These are phyloP conservation scores for Fusarium mexicanum DNA, from an alignment of 2,329 filamentous ascomycete genomes.

Conservation along the genomic window DNA sequence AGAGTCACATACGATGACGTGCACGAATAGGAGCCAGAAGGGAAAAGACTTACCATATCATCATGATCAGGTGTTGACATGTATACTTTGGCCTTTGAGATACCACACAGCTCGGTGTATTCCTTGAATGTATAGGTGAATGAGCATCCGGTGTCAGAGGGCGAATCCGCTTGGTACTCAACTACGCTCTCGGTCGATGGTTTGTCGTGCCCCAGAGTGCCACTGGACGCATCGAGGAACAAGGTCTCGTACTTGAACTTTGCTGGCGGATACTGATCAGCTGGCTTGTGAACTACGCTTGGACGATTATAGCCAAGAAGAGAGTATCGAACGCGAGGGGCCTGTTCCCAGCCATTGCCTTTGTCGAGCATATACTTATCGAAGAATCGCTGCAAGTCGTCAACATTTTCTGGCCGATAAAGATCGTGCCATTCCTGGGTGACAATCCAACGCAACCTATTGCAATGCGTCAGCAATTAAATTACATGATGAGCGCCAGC, in stretches of 20 bases:
- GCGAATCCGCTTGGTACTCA: neutral
- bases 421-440: neutral
- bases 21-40: neutral
- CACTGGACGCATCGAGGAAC: neutral
- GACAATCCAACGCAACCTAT: neutral
- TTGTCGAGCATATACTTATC: neutral
- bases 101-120: neutral
- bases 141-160: neutral
- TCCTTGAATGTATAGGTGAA: neutral
- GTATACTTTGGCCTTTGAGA: neutral
- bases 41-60: neutral
- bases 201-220: neutral
- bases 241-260: neutral
- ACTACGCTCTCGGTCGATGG: neutral
- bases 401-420: neutral
- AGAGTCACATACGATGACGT: neutral
- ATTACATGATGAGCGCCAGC: rapidly evolving
- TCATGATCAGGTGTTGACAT: neutral
- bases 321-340: neutral
- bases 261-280: neutral
- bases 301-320: neutral
- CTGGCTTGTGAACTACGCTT: neutral
- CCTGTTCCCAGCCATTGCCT: neutral
- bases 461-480: neutral
- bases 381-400: neutral